A percentile compares a stretch with the other conserved stretches of the same genome.
phyloP scores from a whole-genome alignment of 176 grass and related monocot species.

The Melocanna baccifera region DNA sequence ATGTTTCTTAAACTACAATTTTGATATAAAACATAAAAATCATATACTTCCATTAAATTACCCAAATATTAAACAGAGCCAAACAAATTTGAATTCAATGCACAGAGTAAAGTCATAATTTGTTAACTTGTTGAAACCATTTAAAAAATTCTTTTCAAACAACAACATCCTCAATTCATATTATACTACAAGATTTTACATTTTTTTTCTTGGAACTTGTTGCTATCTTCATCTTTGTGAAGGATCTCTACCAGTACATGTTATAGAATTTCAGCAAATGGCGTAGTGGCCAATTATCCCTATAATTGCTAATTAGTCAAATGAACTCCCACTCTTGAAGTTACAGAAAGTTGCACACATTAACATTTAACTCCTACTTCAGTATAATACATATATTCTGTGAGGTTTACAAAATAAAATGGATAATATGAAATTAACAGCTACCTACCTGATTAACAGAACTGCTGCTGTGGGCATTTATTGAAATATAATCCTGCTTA shows the following conservation, averaged over 20 bases:
- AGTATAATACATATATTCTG: not conserved
- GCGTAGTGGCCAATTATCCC: too few relatives aligned
- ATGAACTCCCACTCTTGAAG: not conserved
- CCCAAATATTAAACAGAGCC: not conserved
- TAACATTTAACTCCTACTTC: not conserved
- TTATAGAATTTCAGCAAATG: too few relatives aligned
- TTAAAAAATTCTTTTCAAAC: not conserved
- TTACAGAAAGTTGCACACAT: not conserved
- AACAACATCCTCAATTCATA: not conserved
- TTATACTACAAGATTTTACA: not conserved
- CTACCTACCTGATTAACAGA: slow-evolving; percentile 83
- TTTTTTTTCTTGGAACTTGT: not conserved
- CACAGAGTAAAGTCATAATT: not conserved
- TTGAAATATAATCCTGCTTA: slow-evolving; percentile 82
- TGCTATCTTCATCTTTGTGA: not conserved
- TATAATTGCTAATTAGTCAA: too few relatives aligned
- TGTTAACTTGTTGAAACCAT: not conserved
- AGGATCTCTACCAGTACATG: too few relatives aligned
- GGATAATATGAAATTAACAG: slow-evolving; percentile 5
- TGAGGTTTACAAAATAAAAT: slow-evolving; percentile 1
- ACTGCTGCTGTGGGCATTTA: slow-evolving; percentile 83
- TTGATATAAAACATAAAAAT: not conserved
- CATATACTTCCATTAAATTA: not conserved
- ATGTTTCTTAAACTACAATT: not conserved
- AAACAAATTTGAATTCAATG: not conserved